These are phyloP conservation scores for Phanerodontia chrysosporium DNA, from an alignment of 768 basidiomycete genomes.

Conservation along the genomic window DNA sequence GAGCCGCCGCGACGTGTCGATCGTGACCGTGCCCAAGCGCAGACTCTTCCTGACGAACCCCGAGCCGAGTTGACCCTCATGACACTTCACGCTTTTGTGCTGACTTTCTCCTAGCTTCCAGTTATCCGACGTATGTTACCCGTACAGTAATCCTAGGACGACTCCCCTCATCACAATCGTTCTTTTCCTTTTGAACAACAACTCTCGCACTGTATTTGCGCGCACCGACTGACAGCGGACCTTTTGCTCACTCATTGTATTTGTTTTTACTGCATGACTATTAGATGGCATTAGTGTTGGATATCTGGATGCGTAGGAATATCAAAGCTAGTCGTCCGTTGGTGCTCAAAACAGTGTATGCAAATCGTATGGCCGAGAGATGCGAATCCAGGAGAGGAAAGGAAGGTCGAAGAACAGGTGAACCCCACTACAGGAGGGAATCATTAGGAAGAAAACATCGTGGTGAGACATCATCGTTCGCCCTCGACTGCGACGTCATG, in stretches of 20 bases:
- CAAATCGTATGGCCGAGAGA: not conserved
- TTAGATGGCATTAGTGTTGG: constrained; percentile 6
- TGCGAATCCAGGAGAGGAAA: constrained; percentile 10
- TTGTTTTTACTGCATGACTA: constrained; percentile 16
- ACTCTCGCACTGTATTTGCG: constrained; percentile 6
- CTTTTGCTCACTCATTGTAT: constrained; percentile 16
- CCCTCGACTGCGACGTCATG: constrained; percentile 73
- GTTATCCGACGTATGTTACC: not conserved
- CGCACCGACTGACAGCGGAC: not conserved
- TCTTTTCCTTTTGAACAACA: not conserved
- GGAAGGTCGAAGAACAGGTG: not conserved
- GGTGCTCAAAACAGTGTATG: constrained; percentile 16
- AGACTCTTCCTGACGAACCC: constrained; percentile 74
- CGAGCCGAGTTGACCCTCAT: constrained; percentile 19
- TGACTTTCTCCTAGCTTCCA: not conserved
- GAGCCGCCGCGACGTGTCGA: constrained; percentile 77
- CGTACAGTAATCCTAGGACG: not conserved
- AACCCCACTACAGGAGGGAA: not conserved
- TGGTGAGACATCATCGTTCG: constrained; percentile 26
- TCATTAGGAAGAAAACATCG: not conserved
- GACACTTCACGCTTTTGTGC: constrained; percentile 18
- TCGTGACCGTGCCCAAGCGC: constrained; percentile 70
- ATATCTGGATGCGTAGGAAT: constrained; percentile 7
- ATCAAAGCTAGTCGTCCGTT: constrained; percentile 13
- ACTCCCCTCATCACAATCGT: not conserved